Percentiles rank a stretch among this genome's conserved stretches.
phyloP scores from a whole-genome alignment of 352 stramenopile genomes.

The Pelagophyceae sp. region DNA sequence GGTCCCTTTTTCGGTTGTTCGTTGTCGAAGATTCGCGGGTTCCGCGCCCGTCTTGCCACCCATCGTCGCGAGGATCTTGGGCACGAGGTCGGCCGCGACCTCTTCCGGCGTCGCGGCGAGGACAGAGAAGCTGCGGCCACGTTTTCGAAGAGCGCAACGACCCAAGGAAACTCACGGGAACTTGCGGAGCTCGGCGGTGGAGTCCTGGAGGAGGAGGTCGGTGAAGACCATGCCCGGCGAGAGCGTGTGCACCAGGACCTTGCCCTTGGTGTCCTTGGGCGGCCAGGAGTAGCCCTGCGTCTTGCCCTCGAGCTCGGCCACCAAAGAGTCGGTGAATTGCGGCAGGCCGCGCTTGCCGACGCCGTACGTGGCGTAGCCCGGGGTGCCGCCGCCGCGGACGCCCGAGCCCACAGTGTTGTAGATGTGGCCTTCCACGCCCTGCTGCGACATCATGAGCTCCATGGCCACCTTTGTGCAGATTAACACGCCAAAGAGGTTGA shows the following conservation, averaged over 20 bases:
- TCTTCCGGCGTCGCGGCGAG: conserved; percentile 41
- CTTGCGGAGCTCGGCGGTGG: conserved; percentile 58
- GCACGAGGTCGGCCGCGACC: conserved; percentile 57
- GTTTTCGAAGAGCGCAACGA: too few relatives aligned
- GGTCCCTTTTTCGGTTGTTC: too few relatives aligned
- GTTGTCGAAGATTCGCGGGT: too few relatives aligned
- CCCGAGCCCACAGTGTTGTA: conserved; percentile 61
- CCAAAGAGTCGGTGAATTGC: conserved; percentile 54
- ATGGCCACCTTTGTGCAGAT: conserved; percentile 60
- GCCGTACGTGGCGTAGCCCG: conserved; percentile 61
- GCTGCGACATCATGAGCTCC: conserved; percentile 55
- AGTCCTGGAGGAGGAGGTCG: conserved; percentile 56
- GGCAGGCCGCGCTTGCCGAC: conserved; percentile 58
- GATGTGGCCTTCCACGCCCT: conserved; percentile 46
- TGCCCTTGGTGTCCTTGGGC: conserved; percentile 27
- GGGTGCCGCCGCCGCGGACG: conserved; percentile 58
- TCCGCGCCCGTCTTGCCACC: too few relatives aligned
- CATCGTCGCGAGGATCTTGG: conserved; percentile 53
- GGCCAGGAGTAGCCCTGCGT: conserved; percentile 49
- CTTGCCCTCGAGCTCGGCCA: conserved; percentile 56
- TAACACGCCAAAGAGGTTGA: conserved; percentile 57
- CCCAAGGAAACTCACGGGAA: too few relatives aligned
- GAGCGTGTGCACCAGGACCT: conserved; percentile 54
- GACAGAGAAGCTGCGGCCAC: conserved; percentile 60
- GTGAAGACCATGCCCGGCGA: conserved; percentile 66